Percentiles rank a stretch among this genome's conserved stretches.
These are phyloP conservation scores for Diaporthe vaccinii DNA, from an alignment of 2,329 filamentous ascomycete species.

Conservation along the genomic window DNA sequence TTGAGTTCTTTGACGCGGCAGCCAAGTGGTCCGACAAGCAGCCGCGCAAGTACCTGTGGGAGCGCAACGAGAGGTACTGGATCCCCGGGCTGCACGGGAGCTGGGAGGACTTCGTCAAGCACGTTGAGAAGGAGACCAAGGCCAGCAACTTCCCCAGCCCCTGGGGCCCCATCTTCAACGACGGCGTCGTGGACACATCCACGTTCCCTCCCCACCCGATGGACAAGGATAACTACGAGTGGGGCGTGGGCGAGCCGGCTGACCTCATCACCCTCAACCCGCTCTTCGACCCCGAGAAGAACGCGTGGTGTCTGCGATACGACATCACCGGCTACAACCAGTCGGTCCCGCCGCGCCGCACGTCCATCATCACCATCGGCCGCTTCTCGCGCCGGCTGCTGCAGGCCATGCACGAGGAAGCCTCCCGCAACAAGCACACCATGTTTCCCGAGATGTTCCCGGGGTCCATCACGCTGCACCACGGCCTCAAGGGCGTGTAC, in stretches of 20 bases:
- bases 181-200: conserved; percentile 73
- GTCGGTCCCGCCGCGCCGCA: conserved; percentile 75
- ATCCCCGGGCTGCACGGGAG: conserved; percentile 77
- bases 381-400: conserved; percentile 80
- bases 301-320: conserved; percentile 79
- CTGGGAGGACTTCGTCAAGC: conserved; percentile 75
- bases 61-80: conserved; percentile 79
- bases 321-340: conserved; percentile 77
- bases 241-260: conserved; percentile 82
- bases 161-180: conserved; percentile 69
- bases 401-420: conserved; percentile 83
- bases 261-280: conserved; percentile 81
- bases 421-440: conserved; percentile 77
- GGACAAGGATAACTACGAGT: conserved; percentile 75
- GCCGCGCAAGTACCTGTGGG: conserved; percentile 80
- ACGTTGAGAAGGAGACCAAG: conserved; percentile 67
- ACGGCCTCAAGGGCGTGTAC: conserved; percentile 84
- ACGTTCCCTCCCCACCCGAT: conserved; percentile 69
- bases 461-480: conserved; percentile 78
- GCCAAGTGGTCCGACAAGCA: conserved; percentile 74
- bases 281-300: conserved; percentile 80
- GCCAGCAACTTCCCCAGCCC: conserved; percentile 76
- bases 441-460: conserved; percentile 87
- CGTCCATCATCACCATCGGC: conserved; percentile 83
- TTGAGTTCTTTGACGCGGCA: conserved; percentile 80